Conservation (phyloP, 345 rosid genomes). For the Schrenkiella parvula region DNA sequence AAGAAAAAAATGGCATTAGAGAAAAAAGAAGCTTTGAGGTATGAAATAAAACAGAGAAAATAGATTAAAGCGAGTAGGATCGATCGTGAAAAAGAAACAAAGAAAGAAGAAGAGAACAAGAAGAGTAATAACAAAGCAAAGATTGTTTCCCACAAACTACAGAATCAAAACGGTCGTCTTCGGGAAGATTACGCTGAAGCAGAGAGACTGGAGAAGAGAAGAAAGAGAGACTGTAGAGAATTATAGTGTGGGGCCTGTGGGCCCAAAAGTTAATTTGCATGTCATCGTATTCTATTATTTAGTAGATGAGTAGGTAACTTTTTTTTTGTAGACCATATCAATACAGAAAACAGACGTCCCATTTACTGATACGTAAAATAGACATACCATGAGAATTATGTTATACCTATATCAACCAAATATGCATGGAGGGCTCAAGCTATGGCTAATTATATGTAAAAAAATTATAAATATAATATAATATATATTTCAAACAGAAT, state of each 20-base stretch:
- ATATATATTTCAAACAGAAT: too few species aligned
- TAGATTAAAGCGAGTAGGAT: not conserved
- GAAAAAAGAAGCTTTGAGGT: not conserved
- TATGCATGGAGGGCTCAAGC: too few species aligned
- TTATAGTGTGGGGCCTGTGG: not conserved
- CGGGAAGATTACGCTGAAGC: not conserved
- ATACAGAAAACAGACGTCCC: too few species aligned
- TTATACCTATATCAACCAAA: too few species aligned
- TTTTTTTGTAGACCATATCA: too few species aligned
- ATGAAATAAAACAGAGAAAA: not conserved
- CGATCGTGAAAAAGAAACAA: not conserved
- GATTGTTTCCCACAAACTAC: not conserved
- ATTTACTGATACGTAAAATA: too few species aligned
- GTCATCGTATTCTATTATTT: too few species aligned
- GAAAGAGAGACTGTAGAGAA: not conserved
- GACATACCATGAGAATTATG: too few species aligned
- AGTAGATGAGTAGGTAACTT: too few species aligned
- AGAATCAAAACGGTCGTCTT: conserved; percentile 3
- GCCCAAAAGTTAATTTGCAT: not conserved
- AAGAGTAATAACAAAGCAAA: not conserved
- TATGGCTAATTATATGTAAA: too few species aligned
- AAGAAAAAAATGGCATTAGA: not conserved
- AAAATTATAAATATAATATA: too few species aligned
- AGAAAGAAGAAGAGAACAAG: not conserved
- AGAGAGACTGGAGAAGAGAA: not conserved